A percentile compares a stretch with the other conserved stretches of the same genome.
phyloP scores from a whole-genome alignment of 441 rosid genomes.

The Populus hybrid region DNA sequence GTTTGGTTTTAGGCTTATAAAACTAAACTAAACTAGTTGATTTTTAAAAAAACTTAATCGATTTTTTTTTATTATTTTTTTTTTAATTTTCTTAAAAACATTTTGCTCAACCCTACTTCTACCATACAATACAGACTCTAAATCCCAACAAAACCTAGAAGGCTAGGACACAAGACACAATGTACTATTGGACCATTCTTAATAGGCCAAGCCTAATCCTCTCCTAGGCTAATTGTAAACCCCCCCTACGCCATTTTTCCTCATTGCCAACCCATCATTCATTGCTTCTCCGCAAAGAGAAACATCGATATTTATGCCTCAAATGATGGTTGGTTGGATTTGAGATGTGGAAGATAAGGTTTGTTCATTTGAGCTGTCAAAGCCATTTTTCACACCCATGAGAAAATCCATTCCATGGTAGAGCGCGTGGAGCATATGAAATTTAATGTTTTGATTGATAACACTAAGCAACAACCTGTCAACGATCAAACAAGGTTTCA shows the following conservation, averaged over 20 bases:
- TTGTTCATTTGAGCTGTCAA: background rate
- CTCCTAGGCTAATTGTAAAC: background rate
- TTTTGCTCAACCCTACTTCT: no score
- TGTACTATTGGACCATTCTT: no score
- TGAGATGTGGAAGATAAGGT: background rate
- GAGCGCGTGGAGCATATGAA: constrained; percentile 5
- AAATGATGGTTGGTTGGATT: background rate
- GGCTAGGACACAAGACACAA: no score
- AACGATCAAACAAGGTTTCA: constrained; percentile 4
- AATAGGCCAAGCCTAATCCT: background rate
- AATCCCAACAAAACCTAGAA: no score
- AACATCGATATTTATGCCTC: background rate
- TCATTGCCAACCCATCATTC: background rate
- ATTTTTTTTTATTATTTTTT: no score
- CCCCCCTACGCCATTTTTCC: background rate
- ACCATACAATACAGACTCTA: no score
- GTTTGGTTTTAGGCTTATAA: no score
- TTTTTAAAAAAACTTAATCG: no score
- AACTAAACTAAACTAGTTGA: fast-evolving
- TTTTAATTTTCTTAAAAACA: no score
- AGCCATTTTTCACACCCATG: constrained; percentile 8
- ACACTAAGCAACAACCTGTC: constrained; percentile 8
- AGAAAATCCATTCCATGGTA: constrained; percentile 3
- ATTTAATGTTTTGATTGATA: background rate
- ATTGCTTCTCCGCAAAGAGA: background rate